Conservation (phyloP, 805 yeast genomes). For the Wickerhamiella shivajii region DNA sequence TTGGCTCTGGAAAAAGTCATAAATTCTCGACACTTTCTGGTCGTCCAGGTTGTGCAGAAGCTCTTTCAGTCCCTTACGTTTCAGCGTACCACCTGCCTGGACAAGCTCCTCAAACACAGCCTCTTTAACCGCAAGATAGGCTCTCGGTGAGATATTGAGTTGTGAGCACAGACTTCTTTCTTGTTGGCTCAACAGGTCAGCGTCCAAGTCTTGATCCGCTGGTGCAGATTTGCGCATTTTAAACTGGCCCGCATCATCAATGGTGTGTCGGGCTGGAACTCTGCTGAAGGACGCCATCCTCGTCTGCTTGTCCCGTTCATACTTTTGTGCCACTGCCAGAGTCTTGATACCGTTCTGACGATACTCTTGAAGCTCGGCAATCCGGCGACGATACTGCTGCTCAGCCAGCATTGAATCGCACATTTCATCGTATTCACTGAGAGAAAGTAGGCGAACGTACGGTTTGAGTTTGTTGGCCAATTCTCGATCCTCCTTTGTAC, state of each 20-base stretch:
- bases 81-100: constrained; percentile 68
- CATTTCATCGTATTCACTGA: constrained; percentile 66
- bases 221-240: constrained; percentile 21
- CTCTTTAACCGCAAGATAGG: constrained; percentile 85
- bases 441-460: constrained; percentile 64
- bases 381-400: constrained; percentile 60
- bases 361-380: constrained; percentile 87
- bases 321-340: constrained; percentile 66
- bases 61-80: constrained; percentile 75
- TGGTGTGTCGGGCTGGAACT: constrained; percentile 10
- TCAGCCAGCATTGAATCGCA: constrained; percentile 62
- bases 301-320: constrained; percentile 72
- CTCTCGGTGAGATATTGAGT: constrained; percentile 77
- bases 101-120: constrained; percentile 75
- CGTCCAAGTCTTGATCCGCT: constrained; percentile 38
- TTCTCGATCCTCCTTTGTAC: constrained; percentile 83
- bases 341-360: constrained; percentile 78
- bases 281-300: constrained; percentile 36
- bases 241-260: constrained; percentile 14
- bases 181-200: constrained; percentile 66
- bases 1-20: constrained; percentile 85
- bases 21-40: constrained; percentile 70
- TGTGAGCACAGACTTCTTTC: constrained; percentile 78
- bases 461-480: constrained; percentile 61
- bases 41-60: constrained; percentile 64